Evolutionary conservation across 2,329 filamentous ascomycete species (phyloP), one percentile per base, ranked within the genome.

Genomic region (Arachnomyces sp.): DNA sequence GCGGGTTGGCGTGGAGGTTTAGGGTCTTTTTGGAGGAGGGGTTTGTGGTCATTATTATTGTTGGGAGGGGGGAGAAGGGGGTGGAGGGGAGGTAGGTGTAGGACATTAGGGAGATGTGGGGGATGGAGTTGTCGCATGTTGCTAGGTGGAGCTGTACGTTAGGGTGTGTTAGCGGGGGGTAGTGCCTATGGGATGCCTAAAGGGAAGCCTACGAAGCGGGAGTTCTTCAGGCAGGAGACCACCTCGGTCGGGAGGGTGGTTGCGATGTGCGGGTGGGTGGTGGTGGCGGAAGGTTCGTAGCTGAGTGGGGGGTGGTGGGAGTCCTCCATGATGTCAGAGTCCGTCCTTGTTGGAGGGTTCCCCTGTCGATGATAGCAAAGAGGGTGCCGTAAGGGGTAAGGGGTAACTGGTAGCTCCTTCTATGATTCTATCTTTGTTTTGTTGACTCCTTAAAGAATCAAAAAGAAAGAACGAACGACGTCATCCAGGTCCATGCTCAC

Each of bases 81-180:
- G 84, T 85, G 4, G 74, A 79, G 30, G 88, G 83, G 15, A 98
- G 82, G 67, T 95, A 96, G 57, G 92, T 96, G 71, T 96, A 96
- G 71, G 94, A 95, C 92, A 98, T 98, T 49, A 98, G 79, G 29
- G 88, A 93, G 50, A 96, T 86, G 61, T 96, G 87, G 7, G 92
- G 92, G 48, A 80, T 72, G 56, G 92, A 83, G 51, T 83, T 74
- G 52, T 79, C 79, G 63, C 84, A 93, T 42, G 92, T 98, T 53
- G 92, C 89, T 39, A 98, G 82, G 65, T 98, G 92, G 51, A 98
- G 86, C 88, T 94, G 56, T 51, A 7, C 31, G 33, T 43, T 15
- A 47, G 39, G 17, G 17, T 38, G 25, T 44, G 12, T 14, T 36
- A 44, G 13, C n/a, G 34, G 39, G 17, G 39, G 25, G n/a, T 42